Evolutionary conservation across 192 early-diverging fungal genomes (phyloP), one percentile per base, ranked within the genome.

Genomic region (Dimargaris xerosporica): DNA sequence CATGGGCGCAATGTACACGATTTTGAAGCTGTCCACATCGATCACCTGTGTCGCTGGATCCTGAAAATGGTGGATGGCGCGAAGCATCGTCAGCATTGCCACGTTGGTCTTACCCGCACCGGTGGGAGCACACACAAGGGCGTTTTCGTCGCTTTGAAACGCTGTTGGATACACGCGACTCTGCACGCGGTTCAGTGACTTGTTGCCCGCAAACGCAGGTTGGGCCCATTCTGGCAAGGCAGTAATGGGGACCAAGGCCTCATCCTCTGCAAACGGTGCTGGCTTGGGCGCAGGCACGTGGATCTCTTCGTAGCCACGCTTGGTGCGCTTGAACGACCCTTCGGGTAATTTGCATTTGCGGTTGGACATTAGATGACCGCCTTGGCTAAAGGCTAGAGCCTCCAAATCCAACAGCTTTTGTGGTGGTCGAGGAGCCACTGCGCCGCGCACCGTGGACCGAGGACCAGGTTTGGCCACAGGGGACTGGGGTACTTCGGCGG

Each of bases 1-100:
- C 96, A 98, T 98, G 17, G 96, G 96, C 15, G 96, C 96, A 73
- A 98, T 85, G 74, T 98, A 98, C 45, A 98, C 90, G 69, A 98
- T 93, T 75, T 98, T 98, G 81, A 98, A 98, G 0, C 69, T 65
- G 66, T 93, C 91, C 45, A 82, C 66, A 44, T 85, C 80, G 54
- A 96, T 83, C 3, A 71, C 62, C n/a, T 88, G 89, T 6, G 85
- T 84, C 7, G 71, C 71, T 6, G 77, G 74, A 59, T 94, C 77
- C 41, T 84, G 78, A 73, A 91, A 78, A 72, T 93, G 84, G 43
- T 80, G 83, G 46, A 98, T 80, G 67, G 91, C 87, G 55, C 86
- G 85, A 25, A 98, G 80, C 60, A 98, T 93, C 16, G 94, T 91
- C 16, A 98, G 76, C 86, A 96, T 93, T 17, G 94, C 96, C 56